A percentile compares a stretch with the other conserved stretches of the same genome.
phyloP scores from a whole-genome alignment of 805 yeast species.

The Zygosaccharomyces bailii region DNA sequence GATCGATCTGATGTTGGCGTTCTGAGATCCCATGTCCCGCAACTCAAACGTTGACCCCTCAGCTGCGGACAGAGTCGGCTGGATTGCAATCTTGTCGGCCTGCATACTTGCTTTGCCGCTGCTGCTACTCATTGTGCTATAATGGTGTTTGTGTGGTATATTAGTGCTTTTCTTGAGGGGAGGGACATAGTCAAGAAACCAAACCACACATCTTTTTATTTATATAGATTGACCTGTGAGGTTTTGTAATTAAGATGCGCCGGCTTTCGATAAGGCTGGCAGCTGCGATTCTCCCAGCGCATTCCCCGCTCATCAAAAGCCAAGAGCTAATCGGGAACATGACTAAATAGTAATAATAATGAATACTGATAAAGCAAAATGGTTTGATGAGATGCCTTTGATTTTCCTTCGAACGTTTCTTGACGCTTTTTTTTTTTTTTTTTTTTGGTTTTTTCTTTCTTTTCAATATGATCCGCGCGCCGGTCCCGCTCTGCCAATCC shows the following conservation, averaged over 20 bases:
- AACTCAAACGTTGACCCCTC: constrained; percentile 15
- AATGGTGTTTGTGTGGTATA: no score
- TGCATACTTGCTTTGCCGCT: not conserved
- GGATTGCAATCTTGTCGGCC: constrained; percentile 1
- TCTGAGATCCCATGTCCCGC: constrained; percentile 8
- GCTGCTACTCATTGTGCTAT: not conserved
- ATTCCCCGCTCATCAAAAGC: not conserved
- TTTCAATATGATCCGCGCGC: not conserved
- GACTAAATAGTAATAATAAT: not conserved
- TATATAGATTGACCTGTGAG: not conserved
- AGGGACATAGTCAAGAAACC: no score
- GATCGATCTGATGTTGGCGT: constrained; percentile 15
- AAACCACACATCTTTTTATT: no score
- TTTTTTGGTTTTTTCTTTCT: no score
- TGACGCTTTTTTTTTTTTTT: not conserved
- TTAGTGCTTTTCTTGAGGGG: no score
- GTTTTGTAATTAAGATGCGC: not conserved
- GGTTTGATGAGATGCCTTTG: not conserved
- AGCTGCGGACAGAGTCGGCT: constrained; percentile 8
- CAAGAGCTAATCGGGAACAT: not conserved
- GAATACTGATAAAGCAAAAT: not conserved
- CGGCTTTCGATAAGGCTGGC: not conserved
- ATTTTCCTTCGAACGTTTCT: not conserved
- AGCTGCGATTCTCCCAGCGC: not conserved
- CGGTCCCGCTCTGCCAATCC: not conserved